Evolutionary conservation across 495 filamentous ascomycete species (phyloP).

Genomic region (Elaphomyces granulatus): DNA sequence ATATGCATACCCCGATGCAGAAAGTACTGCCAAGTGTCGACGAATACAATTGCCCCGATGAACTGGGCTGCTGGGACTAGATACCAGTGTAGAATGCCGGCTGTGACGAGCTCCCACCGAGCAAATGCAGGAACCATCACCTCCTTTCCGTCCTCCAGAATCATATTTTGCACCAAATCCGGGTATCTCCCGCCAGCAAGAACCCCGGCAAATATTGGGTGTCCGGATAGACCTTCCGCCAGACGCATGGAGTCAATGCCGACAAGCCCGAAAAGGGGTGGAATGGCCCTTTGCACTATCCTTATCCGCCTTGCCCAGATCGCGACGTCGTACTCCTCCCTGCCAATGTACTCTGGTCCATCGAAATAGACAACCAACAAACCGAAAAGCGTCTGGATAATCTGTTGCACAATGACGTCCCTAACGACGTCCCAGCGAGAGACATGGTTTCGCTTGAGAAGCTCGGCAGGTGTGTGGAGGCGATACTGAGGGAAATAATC

Average conservation of each 20-base stretch:
- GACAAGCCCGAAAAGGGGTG: slow-evolving; percentile 34
- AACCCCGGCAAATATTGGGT: slow-evolving; percentile 51
- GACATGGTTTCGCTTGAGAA: slow-evolving; percentile 74
- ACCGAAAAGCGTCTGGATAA: slow-evolving; percentile 64
- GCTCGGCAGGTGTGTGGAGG: slow-evolving; percentile 81
- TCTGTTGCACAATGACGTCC: slow-evolving; percentile 78
- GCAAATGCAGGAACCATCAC: slow-evolving; percentile 25
- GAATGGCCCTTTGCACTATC: slow-evolving; percentile 52
- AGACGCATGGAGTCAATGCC: slow-evolving; percentile 29
- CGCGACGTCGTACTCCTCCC: slow-evolving; percentile 69
- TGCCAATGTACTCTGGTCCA: slow-evolving; percentile 47
- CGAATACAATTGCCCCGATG: slow-evolving; percentile 48
- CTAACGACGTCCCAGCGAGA: slow-evolving; percentile 66
- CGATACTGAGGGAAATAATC: slow-evolving; percentile 78
- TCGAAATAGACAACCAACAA: slow-evolving; percentile 49
- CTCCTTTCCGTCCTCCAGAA: slow-evolving; percentile 22
- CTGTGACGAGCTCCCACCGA: slow-evolving; percentile 59
- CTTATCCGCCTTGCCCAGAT: slow-evolving; percentile 67
- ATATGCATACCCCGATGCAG: slow-evolving; percentile 87
- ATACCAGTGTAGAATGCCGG: slow-evolving; percentile 63
- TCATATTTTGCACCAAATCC: slow-evolving; percentile 19
- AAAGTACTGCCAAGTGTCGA: slow-evolving; percentile 98
- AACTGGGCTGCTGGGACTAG: slow-evolving; percentile 65
- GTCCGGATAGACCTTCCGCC: slow-evolving; percentile 24
- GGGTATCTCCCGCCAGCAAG: slow-evolving; percentile 65